Evolutionary conservation across 2,329 filamentous ascomycete species (phyloP), one percentile per base, ranked within the genome.

Genomic region (Chaetomium sp.): DNA sequence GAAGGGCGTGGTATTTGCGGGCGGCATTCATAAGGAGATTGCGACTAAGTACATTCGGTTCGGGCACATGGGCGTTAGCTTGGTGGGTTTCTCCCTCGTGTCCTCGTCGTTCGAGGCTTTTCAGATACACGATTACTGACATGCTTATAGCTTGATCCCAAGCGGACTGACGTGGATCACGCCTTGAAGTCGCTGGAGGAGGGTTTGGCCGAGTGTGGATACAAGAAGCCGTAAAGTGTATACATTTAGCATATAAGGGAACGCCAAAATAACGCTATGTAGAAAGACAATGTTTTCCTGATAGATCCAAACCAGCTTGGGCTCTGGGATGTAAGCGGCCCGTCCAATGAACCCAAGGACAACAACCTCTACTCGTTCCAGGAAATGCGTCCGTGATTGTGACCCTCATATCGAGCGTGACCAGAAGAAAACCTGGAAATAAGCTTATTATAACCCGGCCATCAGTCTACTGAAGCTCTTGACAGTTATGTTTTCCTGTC

Each of bases 41-140:
- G 91, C 89, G 2, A 77, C 88, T 60, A 94, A 89, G 76, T 99
- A 99, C 71, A 88, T 99, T 64, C 85, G 94, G 34, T 94, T 99
- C 67, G 94, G 94, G 44, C 94, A 97, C 72, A 99, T 99, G 94
- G 94, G 94, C 64, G 89, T 97, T 60, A 94, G 88, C 69, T 87
- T 91, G 64, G 83, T 85, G 74, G 74, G 82, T 78, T 4, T 56
- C 14, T 45, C 49, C 55, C 19, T 3, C 3, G 19, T 27, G 19
- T 27, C n/a, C 19, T 4, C 48, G 10, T 14, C n/a, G 37, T 8
- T 10, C 5, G 3, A 19, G 4, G 6, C 3, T 12, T 14, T 6
- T 2, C 6, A 35, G 43, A 54, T 40, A 11, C 52, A 63, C 51
- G 5, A 42, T 61, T 50, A 41, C 55, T 63, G 52, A 68, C 68